Evolutionary conservation across 352 stramenopile genomes (phyloP).

Genomic region (Pythium vanterpoolii): DNA sequence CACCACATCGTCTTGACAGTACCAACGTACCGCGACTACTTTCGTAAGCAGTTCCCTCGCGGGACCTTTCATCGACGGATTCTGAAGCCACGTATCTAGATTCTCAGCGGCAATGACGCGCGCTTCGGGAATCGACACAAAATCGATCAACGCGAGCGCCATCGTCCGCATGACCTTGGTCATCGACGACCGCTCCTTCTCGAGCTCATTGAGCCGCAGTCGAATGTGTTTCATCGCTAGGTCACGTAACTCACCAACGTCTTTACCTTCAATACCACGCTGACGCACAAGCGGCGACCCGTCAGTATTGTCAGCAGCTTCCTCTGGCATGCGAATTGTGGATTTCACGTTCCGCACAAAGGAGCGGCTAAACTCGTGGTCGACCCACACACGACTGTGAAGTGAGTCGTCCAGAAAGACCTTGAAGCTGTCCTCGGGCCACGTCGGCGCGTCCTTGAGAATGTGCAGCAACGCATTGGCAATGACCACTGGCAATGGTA

Average conservation of each 20-base stretch:
- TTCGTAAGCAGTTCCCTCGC: conserved; percentile 73
- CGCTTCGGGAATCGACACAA: conserved; percentile 52
- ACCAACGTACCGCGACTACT: conserved; percentile 40
- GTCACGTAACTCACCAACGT: conserved; percentile 50
- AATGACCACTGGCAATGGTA: conserved; percentile 69
- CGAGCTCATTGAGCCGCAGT: conserved; percentile 53
- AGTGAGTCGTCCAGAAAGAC: conserved; percentile 86
- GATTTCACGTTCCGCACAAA: conserved; percentile 85
- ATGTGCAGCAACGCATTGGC: conserved; percentile 68
- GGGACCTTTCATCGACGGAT: conserved; percentile 68
- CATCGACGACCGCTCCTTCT: conserved; percentile 59
- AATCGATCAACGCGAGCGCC: conserved; percentile 72
- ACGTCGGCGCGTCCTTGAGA: conserved; percentile 54
- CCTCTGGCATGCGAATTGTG: conserved; percentile 32
- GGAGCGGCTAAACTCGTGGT: conserved; percentile 71
- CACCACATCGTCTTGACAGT: not conserved
- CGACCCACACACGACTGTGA: conserved; percentile 76
- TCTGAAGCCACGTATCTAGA: conserved; percentile 76
- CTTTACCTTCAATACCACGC: conserved; percentile 41
- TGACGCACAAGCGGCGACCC: conserved; percentile 30
- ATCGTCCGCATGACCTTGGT: conserved; percentile 66
- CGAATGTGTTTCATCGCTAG: conserved; percentile 71
- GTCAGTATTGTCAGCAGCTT: not conserved
- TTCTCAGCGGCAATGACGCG: conserved; percentile 70
- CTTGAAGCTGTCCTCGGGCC: conserved; percentile 82